These are phyloP conservation scores for Fusarium gaditjirri DNA, from an alignment of 2,329 filamentous ascomycete genomes.

Conservation along the genomic window DNA sequence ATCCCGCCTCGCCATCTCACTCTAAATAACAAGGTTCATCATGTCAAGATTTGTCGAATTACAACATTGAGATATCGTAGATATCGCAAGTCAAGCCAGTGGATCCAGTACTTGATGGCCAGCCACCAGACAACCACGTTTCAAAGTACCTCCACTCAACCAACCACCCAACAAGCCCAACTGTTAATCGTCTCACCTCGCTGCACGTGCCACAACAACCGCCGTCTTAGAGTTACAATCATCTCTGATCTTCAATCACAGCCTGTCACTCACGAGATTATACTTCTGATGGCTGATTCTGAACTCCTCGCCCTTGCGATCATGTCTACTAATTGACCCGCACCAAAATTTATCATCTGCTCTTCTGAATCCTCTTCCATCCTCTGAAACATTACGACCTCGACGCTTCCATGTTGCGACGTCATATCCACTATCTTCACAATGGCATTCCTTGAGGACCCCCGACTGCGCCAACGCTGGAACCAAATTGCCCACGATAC, in stretches of 20 bases:
- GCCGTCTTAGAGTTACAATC: conserved; percentile 27
- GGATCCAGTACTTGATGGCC: conserved; percentile 28
- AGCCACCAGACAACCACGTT: conserved; percentile 15
- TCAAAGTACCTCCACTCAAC: conserved; percentile 33
- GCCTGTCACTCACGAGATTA: conserved; percentile 26
- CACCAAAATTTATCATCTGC: background rate
- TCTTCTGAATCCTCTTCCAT: background rate
- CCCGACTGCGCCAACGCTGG: conserved; percentile 90
- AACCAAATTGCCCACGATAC: conserved; percentile 92
- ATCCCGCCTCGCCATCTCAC: background rate
- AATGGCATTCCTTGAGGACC: conserved; percentile 78
- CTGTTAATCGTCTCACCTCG: conserved; percentile 38
- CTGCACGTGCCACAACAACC: conserved; percentile 43
- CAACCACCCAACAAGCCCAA: conserved; percentile 43
- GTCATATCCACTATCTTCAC: conserved; percentile 45
- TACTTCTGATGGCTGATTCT: conserved; percentile 21
- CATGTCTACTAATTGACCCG: conserved; percentile 29
- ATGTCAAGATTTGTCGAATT: background rate
- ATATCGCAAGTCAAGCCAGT: conserved; percentile 21
- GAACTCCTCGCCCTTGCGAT: conserved; percentile 16
- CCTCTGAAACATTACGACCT: conserved; percentile 4
- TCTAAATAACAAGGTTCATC: background rate
- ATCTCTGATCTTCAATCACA: conserved; percentile 33
- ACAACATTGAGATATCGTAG: conserved; percentile 15
- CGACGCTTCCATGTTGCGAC: conserved; percentile 40